These are phyloP conservation scores for Boletus mariae DNA, from an alignment of 1,284 basidiomycete species.

Conservation along the genomic window DNA sequence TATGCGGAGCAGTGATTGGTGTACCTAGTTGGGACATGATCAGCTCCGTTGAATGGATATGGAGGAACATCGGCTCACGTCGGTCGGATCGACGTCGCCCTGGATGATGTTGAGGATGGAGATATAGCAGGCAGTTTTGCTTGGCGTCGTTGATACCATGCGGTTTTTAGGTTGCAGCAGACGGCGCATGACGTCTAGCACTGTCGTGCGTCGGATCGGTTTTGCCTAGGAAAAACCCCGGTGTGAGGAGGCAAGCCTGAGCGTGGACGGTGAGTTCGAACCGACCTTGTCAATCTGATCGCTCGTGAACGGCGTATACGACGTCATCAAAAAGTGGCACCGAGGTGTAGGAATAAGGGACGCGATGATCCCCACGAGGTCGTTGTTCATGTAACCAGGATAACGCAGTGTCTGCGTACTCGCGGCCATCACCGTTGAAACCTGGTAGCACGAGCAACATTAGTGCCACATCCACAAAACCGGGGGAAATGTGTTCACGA, in stretches of 20 bases:
- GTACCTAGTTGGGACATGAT: conserved; percentile 55
- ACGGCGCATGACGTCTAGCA: conserved; percentile 98
- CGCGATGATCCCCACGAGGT: conserved; percentile 95
- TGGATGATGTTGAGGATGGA: conserved; percentile 99
- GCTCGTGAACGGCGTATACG: conserved; percentile 97
- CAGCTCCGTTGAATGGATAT: conserved; percentile 3
- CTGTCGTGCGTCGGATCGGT: conserved; percentile 88
- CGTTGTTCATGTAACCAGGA: conserved; percentile 99
- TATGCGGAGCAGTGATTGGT: conserved; percentile 95
- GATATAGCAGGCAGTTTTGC: conserved; percentile 93
- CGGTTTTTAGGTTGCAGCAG: conserved; percentile 98
- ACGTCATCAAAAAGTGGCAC: conserved; percentile 99
- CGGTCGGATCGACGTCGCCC: conserved; percentile 96
- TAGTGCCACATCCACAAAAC: conserved; percentile 1
- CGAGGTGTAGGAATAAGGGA: conserved; percentile 98
- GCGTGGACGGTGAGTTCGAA: not conserved
- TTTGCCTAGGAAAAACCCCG: conserved; percentile 57
- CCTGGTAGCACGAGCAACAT: conserved; percentile 43
- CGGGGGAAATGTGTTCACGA: conserved; percentile 45
- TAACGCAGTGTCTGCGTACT: conserved; percentile 97
- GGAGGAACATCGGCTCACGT: conserved; percentile 51
- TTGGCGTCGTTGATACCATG: conserved; percentile 93
- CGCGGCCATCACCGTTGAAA: conserved; percentile 93
- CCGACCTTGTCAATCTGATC: conserved; percentile 90
- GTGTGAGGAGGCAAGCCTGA: not conserved